phyloP scores from a whole-genome alignment of 371 early-diverging fungal genomes.

The Mucor velutinosus region DNA sequence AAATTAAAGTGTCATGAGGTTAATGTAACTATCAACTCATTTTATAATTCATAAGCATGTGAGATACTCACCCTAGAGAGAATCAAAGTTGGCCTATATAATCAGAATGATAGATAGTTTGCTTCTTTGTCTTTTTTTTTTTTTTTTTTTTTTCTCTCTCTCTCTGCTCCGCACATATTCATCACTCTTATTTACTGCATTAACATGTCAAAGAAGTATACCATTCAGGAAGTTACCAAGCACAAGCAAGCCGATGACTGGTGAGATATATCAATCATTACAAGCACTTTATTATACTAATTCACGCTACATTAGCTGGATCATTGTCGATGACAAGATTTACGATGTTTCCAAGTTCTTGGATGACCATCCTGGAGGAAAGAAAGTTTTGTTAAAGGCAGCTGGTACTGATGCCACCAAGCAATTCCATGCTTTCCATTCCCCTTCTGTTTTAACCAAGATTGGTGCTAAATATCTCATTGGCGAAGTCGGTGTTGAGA shows the following conservation, averaged over 20 bases:
- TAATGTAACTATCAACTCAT: background rate
- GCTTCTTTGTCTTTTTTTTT: background rate
- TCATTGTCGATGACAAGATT: slow-evolving; percentile 78
- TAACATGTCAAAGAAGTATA: slow-evolving; percentile 46
- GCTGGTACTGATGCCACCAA: slow-evolving; percentile 89
- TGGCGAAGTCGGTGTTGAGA: slow-evolving; percentile 12
- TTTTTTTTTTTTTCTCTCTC: no score
- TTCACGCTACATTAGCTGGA: slow-evolving; percentile 68
- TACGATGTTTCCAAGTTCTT: slow-evolving; percentile 84
- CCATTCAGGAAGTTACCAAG: slow-evolving; percentile 71
- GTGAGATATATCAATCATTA: slow-evolving; percentile 3
- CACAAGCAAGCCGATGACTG: slow-evolving; percentile 79
- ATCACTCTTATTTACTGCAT: background rate
- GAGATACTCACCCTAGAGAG: slow-evolving; percentile 17
- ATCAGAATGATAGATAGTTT: background rate
- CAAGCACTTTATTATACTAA: background rate
- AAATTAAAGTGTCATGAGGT: slow-evolving; percentile 11
- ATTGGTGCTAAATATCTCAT: slow-evolving; percentile 15
- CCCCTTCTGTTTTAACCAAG: slow-evolving; percentile 45
- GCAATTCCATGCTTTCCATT: slow-evolving; percentile 89
- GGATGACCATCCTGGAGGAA: slow-evolving; percentile 71
- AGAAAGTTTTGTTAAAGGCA: slow-evolving; percentile 75
- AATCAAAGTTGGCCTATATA: background rate
- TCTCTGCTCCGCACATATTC: no score
- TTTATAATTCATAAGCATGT: slow-evolving; percentile 12